These are phyloP conservation scores for Sclerotinia sclerotiorum DNA, from an alignment of 2,329 filamentous ascomycete genomes.

Conservation along the genomic window DNA sequence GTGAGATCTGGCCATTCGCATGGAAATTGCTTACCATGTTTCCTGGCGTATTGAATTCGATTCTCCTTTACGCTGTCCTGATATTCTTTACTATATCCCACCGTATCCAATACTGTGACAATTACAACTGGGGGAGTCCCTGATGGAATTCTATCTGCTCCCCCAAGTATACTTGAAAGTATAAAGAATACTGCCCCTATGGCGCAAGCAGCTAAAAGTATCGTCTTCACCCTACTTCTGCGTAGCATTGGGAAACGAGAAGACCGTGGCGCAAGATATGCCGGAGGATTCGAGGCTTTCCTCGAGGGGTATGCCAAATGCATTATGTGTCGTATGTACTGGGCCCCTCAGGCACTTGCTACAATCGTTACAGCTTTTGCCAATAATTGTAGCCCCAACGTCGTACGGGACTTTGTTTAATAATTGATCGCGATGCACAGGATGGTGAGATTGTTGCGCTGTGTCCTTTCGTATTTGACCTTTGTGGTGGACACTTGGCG, in stretches of 20 bases:
- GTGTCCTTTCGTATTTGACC: conserved; percentile 23
- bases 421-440: conserved; percentile 18
- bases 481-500: conserved; percentile 24
- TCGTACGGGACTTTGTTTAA: conserved; percentile 7
- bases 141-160: conserved; percentile 44
- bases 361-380: conserved; percentile 21
- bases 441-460: conserved; percentile 19
- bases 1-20: conserved; percentile 5
- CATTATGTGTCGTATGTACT: conserved; percentile 53
- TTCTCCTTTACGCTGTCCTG: conserved; percentile 76
- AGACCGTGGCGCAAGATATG: conserved; percentile 61
- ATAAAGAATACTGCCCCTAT: conserved; percentile 56
- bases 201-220: conserved; percentile 49
- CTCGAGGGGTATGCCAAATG: conserved; percentile 88
- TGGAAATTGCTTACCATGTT: conserved; percentile 65
- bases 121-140: conserved; percentile 68
- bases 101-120: conserved; percentile 78
- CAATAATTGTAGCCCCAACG: conserved; percentile 24
- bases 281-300: conserved; percentile 74
- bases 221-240: conserved; percentile 60
- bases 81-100: conserved; percentile 63
- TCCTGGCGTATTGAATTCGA: conserved; percentile 77
- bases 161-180: conserved; percentile 45
- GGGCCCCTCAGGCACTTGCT: conserved; percentile 24
- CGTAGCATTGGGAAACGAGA: conserved; percentile 56